Evolutionary conservation across 805 yeast genomes (phyloP).

Genomic region (Blastobotrys muscicola): DNA sequence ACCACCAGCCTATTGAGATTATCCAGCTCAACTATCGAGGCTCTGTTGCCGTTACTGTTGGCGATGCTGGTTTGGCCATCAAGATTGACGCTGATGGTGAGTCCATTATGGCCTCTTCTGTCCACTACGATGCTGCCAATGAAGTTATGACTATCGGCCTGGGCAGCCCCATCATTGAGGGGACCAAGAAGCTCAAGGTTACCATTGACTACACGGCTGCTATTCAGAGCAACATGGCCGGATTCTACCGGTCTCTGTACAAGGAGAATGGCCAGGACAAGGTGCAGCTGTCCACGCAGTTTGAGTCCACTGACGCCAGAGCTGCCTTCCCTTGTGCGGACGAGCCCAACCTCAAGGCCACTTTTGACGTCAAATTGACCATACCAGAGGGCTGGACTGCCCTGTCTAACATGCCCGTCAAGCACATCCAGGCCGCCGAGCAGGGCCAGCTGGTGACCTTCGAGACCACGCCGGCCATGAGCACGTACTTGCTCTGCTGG

Average conservation of each 20-base stretch:
- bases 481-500: slow-evolving; percentile 79
- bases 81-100: slow-evolving; percentile 22
- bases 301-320: slow-evolving; percentile 82
- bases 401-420: slow-evolving; percentile 38
- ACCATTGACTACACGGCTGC: slow-evolving; percentile 48
- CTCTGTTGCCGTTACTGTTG: slow-evolving; percentile 20
- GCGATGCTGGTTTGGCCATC: slow-evolving; percentile 14
- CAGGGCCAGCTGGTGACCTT: slow-evolving; percentile 59
- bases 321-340: slow-evolving; percentile 83
- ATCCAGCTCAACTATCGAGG: slow-evolving; percentile 40
- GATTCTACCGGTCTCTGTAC: slow-evolving; percentile 67
- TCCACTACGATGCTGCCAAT: slow-evolving; percentile 34
- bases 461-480: slow-evolving; percentile 73
- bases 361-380: slow-evolving; percentile 54
- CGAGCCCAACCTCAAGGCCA: slow-evolving; percentile 73
- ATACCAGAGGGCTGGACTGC: slow-evolving; percentile 28
- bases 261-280: slow-evolving; percentile 49
- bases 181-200: slow-evolving; percentile 24
- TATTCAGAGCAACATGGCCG: slow-evolving; percentile 72
- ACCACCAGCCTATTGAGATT: slow-evolving; percentile 30
- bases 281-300: slow-evolving; percentile 74
- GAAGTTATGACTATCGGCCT: slow-evolving; percentile 55
- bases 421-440: slow-evolving; percentile 51
- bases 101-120: no score
- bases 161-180: slow-evolving; percentile 27